Conservation (phyloP, 169 alveolate genomes). For the Sarcocystis neurona region DNA sequence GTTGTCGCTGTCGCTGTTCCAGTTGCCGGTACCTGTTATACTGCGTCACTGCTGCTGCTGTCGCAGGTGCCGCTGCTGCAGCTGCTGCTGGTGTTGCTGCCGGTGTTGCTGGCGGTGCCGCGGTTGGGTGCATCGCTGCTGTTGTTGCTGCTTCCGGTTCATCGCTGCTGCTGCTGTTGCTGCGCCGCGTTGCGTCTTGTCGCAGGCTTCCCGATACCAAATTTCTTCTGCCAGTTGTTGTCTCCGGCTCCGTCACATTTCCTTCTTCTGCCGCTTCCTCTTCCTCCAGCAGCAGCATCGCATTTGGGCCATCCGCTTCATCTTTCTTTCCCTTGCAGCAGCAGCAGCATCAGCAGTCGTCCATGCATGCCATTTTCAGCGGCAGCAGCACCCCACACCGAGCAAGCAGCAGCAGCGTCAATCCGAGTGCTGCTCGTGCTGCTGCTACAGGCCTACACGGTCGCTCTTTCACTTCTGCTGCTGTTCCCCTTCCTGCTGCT, state of each 20-base stretch:
- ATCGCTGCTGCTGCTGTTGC: background rate
- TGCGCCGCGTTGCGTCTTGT: background rate
- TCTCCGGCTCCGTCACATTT: conserved; percentile 23
- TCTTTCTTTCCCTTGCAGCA: conserved; percentile 31
- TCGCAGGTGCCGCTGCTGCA: background rate
- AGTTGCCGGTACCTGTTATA: conserved; percentile 12
- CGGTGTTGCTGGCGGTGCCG: too few species aligned
- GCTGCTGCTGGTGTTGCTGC: conserved; percentile 15
- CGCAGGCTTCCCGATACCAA: conserved; percentile 32
- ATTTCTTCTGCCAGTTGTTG: conserved; percentile 19
- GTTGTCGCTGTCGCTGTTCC: background rate
- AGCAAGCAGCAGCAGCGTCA: background rate
- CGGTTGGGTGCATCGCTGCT: background rate
- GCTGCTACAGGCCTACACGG: background rate
- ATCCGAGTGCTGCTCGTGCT: background rate
- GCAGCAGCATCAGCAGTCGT: conserved; percentile 9
- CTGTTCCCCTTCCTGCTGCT: too few species aligned
- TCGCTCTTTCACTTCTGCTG: too few species aligned
- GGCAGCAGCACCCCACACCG: background rate
- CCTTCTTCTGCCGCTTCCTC: background rate
- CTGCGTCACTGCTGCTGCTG: background rate
- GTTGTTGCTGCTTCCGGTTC: background rate
- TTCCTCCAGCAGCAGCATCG: too few species aligned
- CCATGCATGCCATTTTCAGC: too few species aligned
- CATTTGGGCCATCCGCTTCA: too few species aligned